Percentiles rank a stretch among this genome's conserved stretches.
These are phyloP conservation scores for Coleophoma eucalyptorum DNA, from an alignment of 2,329 filamentous ascomycete species.

Conservation along the genomic window DNA sequence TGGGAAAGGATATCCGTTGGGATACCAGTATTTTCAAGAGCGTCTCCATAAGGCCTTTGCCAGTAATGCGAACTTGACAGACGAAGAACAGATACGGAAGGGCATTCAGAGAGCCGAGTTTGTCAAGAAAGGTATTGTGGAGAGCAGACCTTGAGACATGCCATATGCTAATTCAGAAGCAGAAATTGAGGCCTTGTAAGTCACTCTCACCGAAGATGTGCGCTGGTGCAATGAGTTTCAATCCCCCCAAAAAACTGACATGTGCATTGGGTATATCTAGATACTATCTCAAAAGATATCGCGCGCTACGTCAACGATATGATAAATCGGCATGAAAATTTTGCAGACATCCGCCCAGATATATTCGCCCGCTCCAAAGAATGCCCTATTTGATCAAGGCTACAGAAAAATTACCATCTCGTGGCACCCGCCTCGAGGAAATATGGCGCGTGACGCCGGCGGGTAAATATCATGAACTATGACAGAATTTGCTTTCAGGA, in stretches of 20 bases:
- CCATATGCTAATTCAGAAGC: not conserved
- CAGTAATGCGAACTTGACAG: slow-evolving; percentile 63
- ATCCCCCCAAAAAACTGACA: slow-evolving; percentile 1
- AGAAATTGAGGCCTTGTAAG: slow-evolving; percentile 93
- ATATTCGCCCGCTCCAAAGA: not conserved
- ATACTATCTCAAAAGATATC: slow-evolving; percentile 90
- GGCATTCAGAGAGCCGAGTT: slow-evolving; percentile 78
- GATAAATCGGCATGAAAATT: slow-evolving; percentile 18
- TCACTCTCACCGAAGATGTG: slow-evolving; percentile 15
- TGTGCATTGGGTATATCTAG: slow-evolving; percentile 39
- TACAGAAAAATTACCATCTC: not conserved
- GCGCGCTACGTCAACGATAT: slow-evolving; percentile 80
- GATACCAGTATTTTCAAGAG: slow-evolving; percentile 76
- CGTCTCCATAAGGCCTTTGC: slow-evolving; percentile 84
- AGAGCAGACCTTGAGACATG: no score
- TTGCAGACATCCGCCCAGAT: not conserved
- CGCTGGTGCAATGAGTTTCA: not conserved
- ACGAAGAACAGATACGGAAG: slow-evolving; percentile 71
- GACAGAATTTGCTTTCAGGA: no score
- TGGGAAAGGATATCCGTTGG: slow-evolving; percentile 81
- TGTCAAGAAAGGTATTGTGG: slow-evolving; percentile 74
- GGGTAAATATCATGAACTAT: not conserved
- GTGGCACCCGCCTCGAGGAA: not conserved
- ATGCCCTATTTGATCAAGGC: no score
- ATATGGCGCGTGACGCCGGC: not conserved